Percentiles rank a stretch among this genome's conserved stretches.
Evolutionary conservation across 2,329 filamentous ascomycete species (phyloP).

Genomic region (Juglanconis oblonga): DNA sequence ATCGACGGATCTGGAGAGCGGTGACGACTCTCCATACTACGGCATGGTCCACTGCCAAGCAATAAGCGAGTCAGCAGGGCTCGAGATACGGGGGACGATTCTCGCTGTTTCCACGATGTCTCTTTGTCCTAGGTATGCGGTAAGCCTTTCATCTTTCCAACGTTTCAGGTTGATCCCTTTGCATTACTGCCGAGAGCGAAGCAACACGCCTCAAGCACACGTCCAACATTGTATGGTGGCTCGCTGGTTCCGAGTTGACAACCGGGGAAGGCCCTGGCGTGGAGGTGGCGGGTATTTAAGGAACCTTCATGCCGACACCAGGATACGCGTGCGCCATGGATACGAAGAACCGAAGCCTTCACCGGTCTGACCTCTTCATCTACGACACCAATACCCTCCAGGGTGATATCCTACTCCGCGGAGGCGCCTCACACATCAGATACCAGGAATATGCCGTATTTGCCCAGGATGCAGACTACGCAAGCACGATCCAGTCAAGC

Average conservation of each 20-base stretch:
- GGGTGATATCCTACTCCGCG: conserved; percentile 31
- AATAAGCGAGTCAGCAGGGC: not conserved
- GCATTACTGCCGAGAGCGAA: no score
- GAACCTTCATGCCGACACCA: not conserved
- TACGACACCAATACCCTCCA: conserved; percentile 33
- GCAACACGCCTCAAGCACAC: no score
- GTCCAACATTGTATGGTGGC: no score
- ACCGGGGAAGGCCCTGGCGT: no score
- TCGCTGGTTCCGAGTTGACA: no score
- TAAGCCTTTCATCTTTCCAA: not conserved
- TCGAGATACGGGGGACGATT: not conserved
- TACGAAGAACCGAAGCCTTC: not conserved
- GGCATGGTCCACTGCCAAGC: not conserved
- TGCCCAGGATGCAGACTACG: conserved; percentile 14
- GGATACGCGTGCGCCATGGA: not conserved
- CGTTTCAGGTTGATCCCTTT: not conserved
- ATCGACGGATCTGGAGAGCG: not conserved
- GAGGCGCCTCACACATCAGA: conserved; percentile 31
- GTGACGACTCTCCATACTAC: not conserved
- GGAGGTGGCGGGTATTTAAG: not conserved
- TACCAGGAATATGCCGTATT: conserved; percentile 39
- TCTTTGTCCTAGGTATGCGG: not conserved
- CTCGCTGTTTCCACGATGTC: not conserved
- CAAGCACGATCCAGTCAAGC: conserved; percentile 22
- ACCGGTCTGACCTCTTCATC: conserved; percentile 33